Evolutionary conservation across 2,329 filamentous ascomycete genomes (phyloP).

Genomic region (Pestalotiopsis sp.): DNA sequence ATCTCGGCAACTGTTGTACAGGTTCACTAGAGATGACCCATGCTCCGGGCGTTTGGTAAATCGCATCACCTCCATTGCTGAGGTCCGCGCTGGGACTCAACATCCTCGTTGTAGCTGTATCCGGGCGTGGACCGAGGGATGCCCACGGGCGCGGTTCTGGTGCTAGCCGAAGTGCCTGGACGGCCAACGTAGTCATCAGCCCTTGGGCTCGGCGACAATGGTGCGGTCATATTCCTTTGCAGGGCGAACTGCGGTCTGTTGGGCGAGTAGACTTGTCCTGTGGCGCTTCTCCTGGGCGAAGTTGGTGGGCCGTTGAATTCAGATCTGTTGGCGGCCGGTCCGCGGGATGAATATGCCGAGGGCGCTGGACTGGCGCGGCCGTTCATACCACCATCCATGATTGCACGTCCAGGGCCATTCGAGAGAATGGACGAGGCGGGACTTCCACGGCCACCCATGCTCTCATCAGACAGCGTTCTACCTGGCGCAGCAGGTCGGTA

Average conservation of each 20-base stretch:
- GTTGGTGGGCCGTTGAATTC: slow-evolving; percentile 27
- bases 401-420: slow-evolving; percentile 17
- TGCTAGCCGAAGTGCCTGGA: slow-evolving; percentile 28
- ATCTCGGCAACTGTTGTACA: neutral
- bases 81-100: slow-evolving; percentile 33
- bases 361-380: slow-evolving; percentile 37
- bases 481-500: slow-evolving; percentile 9
- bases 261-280: slow-evolving; percentile 36
- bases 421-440: slow-evolving; percentile 32
- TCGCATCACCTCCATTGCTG: slow-evolving; percentile 15
- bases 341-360: slow-evolving; percentile 27
- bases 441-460: slow-evolving; percentile 30
- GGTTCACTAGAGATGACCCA: neutral
- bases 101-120: slow-evolving; percentile 35
- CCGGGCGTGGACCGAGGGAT: slow-evolving; percentile 27
- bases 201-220: slow-evolving; percentile 32
- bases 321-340: slow-evolving; percentile 18
- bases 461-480: slow-evolving; percentile 22
- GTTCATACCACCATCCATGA: slow-evolving; percentile 27
- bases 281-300: slow-evolving; percentile 40
- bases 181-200: slow-evolving; percentile 31
- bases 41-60: neutral
- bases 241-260: slow-evolving; percentile 38
- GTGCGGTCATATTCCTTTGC: slow-evolving; percentile 49
- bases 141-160: slow-evolving; percentile 21